phyloP scores from a whole-genome alignment of 192 early-diverging fungal genomes.

The Rhizophagus sp. region DNA sequence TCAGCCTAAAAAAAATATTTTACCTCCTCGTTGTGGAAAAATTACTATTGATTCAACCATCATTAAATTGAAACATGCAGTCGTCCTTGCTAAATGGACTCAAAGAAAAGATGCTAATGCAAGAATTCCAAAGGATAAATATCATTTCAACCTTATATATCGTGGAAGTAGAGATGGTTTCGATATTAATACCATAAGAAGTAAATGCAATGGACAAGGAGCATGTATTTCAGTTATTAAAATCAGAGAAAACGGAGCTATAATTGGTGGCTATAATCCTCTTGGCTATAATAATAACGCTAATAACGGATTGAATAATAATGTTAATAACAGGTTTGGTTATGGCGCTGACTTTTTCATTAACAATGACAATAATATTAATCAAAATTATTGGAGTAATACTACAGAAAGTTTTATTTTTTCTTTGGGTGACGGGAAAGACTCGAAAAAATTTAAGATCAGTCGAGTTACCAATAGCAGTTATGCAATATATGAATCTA shows the following conservation, averaged over 20 bases:
- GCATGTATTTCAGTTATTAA: neutral
- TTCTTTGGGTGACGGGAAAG: neutral
- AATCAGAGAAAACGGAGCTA: neutral
- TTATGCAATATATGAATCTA: neutral
- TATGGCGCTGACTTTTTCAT: no score
- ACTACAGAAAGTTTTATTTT: neutral
- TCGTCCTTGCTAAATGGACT: neutral
- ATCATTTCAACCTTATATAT: constrained; percentile 9
- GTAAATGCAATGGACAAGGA: neutral
- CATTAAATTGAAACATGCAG: neutral
- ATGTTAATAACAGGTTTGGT: neutral
- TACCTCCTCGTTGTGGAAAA: neutral
- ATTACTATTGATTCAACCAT: neutral
- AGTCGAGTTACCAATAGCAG: neutral
- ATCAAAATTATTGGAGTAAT: neutral
- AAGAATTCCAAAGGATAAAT: neutral
- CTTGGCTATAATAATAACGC: neutral
- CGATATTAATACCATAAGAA: neutral
- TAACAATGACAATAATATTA: no score
- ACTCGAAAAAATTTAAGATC: neutral
- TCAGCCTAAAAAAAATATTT: neutral
- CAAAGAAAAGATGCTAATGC: neutral
- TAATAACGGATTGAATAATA: no score
- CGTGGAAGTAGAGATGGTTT: constrained; percentile 4
- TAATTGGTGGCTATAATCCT: constrained; percentile 6